A percentile compares a stretch with the other conserved stretches of the same genome.
Conservation (phyloP, 108 stramenopile species). For the Pseudonitzschia multiseries region DNA sequence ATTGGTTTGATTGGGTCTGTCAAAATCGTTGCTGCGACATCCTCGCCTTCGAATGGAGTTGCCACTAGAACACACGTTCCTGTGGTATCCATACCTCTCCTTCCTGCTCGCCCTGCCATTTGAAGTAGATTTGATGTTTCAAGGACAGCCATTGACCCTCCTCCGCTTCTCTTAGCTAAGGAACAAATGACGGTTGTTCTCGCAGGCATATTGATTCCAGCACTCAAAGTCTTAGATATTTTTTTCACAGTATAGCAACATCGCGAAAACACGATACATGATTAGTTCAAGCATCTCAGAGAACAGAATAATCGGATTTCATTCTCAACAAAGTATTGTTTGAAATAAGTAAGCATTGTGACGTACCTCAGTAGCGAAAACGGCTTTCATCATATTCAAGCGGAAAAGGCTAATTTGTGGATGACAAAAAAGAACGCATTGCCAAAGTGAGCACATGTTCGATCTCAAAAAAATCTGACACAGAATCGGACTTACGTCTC, state of each 20-base stretch:
- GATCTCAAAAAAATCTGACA: background rate
- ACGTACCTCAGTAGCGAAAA: constrained; percentile 86
- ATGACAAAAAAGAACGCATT: too few species aligned
- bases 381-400: constrained; percentile 80
- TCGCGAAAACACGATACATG: too few species aligned
- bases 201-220: constrained; percentile 89
- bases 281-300: too few species aligned
- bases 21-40: constrained; percentile 67
- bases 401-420: constrained; percentile 55
- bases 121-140: constrained; percentile 83
- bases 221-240: constrained; percentile 70
- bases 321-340: background rate
- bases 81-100: constrained; percentile 65
- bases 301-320: background rate
- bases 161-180: constrained; percentile 79
- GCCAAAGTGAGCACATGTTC: too few species aligned
- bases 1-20: constrained; percentile 76
- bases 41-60: constrained; percentile 73
- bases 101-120: constrained; percentile 89
- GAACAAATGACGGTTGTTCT: constrained; percentile 87
- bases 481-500: constrained; percentile 39
- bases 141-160: constrained; percentile 59
- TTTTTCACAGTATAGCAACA: background rate
- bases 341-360: too few species aligned
- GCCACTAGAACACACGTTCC: constrained; percentile 74